Evolutionary conservation across 73 alveolate genomes (phyloP).

Genomic region (Strombidium stylifer): DNA sequence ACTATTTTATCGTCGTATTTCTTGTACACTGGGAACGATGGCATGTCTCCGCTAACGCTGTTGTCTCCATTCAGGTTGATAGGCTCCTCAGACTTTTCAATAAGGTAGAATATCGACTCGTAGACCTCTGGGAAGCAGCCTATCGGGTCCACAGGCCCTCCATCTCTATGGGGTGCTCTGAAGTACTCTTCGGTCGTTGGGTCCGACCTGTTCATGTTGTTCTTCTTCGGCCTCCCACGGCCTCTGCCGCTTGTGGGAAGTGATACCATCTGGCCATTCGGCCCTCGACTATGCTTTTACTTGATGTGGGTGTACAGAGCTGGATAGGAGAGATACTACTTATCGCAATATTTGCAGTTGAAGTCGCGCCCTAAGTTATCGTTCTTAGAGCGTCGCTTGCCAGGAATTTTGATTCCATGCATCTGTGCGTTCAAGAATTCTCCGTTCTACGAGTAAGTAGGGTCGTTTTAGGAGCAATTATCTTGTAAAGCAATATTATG

Average conservation of each 20-base stretch:
- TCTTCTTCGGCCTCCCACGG: conserved; percentile 49
- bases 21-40: not conserved
- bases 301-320: conserved; percentile 98
- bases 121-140: conserved; percentile 26
- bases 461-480: too few relatives aligned
- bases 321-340: conserved; percentile 97
- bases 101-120: conserved; percentile 21
- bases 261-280: conserved; percentile 35
- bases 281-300: conserved; percentile 81
- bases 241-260: conserved; percentile 59
- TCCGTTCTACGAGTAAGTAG: conserved; percentile 24
- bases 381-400: conserved; percentile 65
- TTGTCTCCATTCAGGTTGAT: too few relatives aligned
- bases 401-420: conserved; percentile 3
- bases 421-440: not conserved
- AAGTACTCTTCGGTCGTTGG: conserved; percentile 52
- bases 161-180: conserved; percentile 44
- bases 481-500: not conserved
- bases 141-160: conserved; percentile 64
- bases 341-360: conserved; percentile 82
- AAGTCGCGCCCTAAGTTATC: conserved; percentile 59
- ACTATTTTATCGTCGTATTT: not conserved
- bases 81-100: not conserved
- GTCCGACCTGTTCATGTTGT: conserved; percentile 32
- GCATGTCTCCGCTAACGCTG: not conserved